phyloP scores from a whole-genome alignment of 345 rosid species.

The Cardamine chenopodiifolia region DNA sequence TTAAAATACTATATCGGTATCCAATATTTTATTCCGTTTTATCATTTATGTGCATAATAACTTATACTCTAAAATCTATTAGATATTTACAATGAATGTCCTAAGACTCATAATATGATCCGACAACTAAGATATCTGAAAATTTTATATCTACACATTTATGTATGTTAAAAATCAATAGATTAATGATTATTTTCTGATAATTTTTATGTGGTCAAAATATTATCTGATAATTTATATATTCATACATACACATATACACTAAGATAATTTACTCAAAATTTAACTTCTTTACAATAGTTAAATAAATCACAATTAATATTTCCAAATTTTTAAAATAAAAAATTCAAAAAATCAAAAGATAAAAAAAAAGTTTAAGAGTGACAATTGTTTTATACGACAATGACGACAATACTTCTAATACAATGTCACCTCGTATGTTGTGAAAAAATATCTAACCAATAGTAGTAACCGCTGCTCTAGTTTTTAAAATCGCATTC shows the following conservation, averaged over 20 bases:
- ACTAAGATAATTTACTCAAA: neutral
- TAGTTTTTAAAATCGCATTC: neutral
- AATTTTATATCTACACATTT: neutral
- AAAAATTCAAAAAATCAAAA: neutral
- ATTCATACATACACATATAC: neutral
- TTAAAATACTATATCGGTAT: too few species aligned
- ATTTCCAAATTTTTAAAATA: neutral
- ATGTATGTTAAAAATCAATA: neutral
- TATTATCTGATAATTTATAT: neutral
- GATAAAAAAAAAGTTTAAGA: neutral
- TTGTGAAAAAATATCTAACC: conserved; percentile 2
- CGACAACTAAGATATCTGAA: neutral
- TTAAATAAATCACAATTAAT: neutral
- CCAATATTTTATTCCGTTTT: too few species aligned
- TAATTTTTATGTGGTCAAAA: neutral
- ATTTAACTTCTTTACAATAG: neutral
- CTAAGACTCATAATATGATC: neutral
- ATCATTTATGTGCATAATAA: neutral
- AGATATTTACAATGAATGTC: neutral
- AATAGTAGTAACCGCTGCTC: neutral
- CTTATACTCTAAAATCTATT: neutral
- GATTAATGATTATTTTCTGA: neutral
- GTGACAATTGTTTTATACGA: neutral
- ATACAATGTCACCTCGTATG: neutral
- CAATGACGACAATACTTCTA: neutral